Evolutionary conservation across 257 asterid genomes (phyloP).

Genomic region (Oldenlandia corymbosa): DNA sequence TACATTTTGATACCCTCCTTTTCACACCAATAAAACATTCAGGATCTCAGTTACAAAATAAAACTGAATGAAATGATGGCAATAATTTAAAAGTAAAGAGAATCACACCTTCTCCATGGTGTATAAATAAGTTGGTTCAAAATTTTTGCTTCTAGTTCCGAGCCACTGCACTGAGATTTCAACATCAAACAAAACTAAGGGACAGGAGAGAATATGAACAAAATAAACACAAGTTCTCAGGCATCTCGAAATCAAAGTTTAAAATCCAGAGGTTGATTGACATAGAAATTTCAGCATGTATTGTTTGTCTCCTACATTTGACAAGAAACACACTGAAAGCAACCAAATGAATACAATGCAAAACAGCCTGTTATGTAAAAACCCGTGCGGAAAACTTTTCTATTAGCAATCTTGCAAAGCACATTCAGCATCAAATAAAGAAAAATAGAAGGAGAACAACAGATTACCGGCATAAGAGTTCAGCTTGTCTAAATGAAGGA

Average conservation of each 20-base stretch:
- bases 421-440: neutral
- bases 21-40: neutral
- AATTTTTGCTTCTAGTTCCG: conserved; percentile 82
- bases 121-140: conserved; percentile 82
- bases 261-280: neutral
- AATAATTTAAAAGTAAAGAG: conserved; percentile 10
- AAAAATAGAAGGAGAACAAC: neutral
- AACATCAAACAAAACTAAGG: conserved; percentile 35
- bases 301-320: neutral
- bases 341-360: neutral
- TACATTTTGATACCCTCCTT: neutral
- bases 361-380: too few relatives aligned
- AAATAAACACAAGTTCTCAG: neutral
- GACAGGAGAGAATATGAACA: neutral
- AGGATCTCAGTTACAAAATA: neutral
- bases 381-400: too few relatives aligned
- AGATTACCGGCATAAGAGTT: conserved; percentile 86
- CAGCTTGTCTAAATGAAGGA: conserved; percentile 67
- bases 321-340: neutral
- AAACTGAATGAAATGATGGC: too few relatives aligned
- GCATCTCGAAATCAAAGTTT: neutral
- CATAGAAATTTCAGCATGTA: neutral
- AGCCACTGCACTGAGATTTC: conserved; percentile 81
- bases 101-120: conserved; percentile 77
- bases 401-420: neutral